Percentiles rank a stretch among this genome's conserved stretches.
These are phyloP conservation scores for Aspergillus fumigatus DNA, from an alignment of 2,329 filamentous ascomycete genomes.

Conservation along the genomic window DNA sequence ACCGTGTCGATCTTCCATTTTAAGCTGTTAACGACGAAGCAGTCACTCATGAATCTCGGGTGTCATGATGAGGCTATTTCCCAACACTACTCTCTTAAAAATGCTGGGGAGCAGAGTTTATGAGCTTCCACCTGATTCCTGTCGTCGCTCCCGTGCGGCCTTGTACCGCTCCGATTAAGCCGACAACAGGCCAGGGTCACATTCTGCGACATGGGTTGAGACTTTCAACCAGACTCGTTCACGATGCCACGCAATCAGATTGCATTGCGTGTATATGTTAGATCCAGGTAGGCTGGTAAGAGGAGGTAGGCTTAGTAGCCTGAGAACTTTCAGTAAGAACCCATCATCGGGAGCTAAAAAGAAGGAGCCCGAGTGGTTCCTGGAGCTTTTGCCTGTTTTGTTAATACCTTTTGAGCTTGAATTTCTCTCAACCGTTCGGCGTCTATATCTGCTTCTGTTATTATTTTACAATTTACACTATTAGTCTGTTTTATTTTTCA, in stretches of 20 bases:
- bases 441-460: neutral
- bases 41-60: constrained; percentile 13
- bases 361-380: neutral
- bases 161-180: constrained; percentile 2
- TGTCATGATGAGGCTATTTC: constrained; percentile 17
- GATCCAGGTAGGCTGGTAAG: neutral
- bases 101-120: constrained; percentile 5
- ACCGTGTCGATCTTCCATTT: constrained; percentile 35
- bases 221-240: neutral
- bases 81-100: constrained; percentile 15
- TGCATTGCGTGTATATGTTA: neutral
- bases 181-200: constrained; percentile 1
- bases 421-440: neutral
- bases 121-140: neutral
- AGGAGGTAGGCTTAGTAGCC: neutral
- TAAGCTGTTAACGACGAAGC: constrained; percentile 24
- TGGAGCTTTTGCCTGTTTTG: neutral
- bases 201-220: neutral
- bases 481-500: constrained; percentile 1
- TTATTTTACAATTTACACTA: constrained; percentile 1
- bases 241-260: neutral
- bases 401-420: constrained; percentile 2
- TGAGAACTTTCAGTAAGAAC: neutral
- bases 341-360: neutral
- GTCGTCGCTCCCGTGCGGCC: neutral